phyloP scores from a whole-genome alignment of 2,329 filamentous ascomycete species.

The Fonsecaea pedrosoi region DNA sequence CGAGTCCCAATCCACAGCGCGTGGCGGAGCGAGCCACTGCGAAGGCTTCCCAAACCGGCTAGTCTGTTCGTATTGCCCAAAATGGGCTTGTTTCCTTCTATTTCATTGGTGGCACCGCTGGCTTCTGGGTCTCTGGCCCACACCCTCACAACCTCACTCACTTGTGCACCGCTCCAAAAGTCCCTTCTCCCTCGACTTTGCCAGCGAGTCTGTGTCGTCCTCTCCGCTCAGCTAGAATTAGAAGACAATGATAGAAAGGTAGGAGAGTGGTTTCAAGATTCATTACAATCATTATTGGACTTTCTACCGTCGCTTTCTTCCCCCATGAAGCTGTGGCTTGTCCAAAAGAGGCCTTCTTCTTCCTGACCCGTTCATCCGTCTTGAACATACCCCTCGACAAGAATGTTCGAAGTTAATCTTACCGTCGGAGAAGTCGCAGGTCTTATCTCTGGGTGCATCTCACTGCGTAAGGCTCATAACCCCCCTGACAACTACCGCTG shows the following conservation, averaged over 20 bases:
- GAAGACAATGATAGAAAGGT: background rate
- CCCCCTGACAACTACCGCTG: background rate
- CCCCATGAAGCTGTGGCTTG: background rate
- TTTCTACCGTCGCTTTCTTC: background rate
- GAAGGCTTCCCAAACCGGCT: background rate
- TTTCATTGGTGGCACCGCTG: background rate
- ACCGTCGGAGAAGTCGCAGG: constrained; percentile 14
- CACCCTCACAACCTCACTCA: background rate
- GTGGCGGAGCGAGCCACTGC: background rate
- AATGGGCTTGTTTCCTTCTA: background rate
- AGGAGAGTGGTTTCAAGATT: background rate
- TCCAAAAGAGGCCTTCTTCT: background rate
- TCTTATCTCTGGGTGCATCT: constrained; percentile 6
- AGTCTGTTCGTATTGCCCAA: background rate
- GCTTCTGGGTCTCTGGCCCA: background rate
- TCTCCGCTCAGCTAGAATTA: background rate
- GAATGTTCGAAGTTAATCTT: constrained; percentile 3
- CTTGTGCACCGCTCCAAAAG: background rate
- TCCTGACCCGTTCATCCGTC: background rate
- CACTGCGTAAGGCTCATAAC: constrained; percentile 2
- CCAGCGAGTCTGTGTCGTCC: background rate
- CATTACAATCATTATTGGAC: background rate
- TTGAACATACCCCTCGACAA: no score
- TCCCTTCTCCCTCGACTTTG: background rate
- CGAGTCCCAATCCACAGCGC: background rate